Base-by-base conservation (phyloP, 2,329 filamentous ascomycete species). In the Phyllosticta paracitricarpa region DNA sequence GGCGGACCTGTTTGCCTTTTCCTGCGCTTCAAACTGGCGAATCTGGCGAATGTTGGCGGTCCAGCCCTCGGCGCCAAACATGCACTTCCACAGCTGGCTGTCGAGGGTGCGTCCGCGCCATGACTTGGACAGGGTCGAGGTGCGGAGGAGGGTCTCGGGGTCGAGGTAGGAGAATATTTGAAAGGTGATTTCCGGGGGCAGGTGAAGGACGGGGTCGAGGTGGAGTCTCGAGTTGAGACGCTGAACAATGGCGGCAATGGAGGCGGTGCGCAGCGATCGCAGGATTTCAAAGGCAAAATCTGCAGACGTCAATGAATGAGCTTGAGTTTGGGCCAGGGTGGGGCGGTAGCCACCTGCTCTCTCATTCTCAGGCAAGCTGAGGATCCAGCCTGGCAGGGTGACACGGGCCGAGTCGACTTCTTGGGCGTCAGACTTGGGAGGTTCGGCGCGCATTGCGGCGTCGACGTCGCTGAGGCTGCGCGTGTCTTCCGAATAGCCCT, bases 61-160 rank as follows among this genome's bases (percentile, higher is more conserved):
- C 89, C 94, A 99, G 5, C 94, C 94, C 76, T 97, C 92, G 7
- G 86, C 76, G 40, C 86, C 82, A 74, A 96, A 99, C 14, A 96
- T 76, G 14, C 84, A 81, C 70, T 90, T 87, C 94, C 94, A 99
- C 28, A 97, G 77, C 64, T 89, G 88, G 35, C 89, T 84, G 73
- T 99, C 94, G 58, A 91, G 76, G 5, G 93, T 87, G 19, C 94
- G 81, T 19, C 83, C 81, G 64, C 92, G 87, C 93, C 94, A 99
- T 65, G 85, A 80, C 55, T 86, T 85, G 40, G 91, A 97, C 17
- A 91, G 85, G 54, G 84, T 82, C 0, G 91, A 90, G 2, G 92
- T 89, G 57, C 84, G 85, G 61, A 97, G 81, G 51, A 99, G 80
- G 0, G 91, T 94, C 28, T 85, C 73, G 0, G 91, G 88, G 60